Evolutionary conservation across 169 alveolate genomes (phyloP).

Genomic region (Plasmodium yoelii): DNA sequence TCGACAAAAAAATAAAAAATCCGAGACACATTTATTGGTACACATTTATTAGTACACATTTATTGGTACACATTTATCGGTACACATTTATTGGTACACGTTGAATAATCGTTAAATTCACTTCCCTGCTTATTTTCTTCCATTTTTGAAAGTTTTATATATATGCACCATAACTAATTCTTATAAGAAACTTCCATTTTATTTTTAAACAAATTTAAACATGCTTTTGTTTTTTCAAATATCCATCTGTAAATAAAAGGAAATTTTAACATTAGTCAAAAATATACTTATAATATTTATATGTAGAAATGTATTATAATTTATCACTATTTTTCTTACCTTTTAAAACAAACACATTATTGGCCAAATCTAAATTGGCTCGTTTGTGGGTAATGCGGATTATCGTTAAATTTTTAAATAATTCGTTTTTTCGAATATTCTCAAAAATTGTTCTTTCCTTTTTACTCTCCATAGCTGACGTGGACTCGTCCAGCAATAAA

Average conservation of each 20-base stretch:
- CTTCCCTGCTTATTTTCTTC: not conserved
- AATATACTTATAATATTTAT: not conserved
- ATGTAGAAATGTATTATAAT: too few relatives aligned
- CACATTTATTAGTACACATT: not conserved
- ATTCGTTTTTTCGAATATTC: conserved; percentile 47
- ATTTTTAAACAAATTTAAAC: conserved; percentile 10
- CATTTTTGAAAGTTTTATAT: not conserved
- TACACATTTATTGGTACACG: not conserved
- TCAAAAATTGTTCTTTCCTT: conserved; percentile 74
- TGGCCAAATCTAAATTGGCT: conserved; percentile 53
- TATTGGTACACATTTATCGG: not conserved
- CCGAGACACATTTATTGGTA: not conserved
- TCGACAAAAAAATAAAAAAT: not conserved
- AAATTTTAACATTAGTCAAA: not conserved
- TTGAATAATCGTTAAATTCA: not conserved
- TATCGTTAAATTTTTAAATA: conserved; percentile 35
- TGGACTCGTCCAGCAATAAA: conserved; percentile 93
- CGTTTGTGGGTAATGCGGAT: conserved; percentile 57
- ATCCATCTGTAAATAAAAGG: conserved; percentile 44
- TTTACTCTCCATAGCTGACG: conserved; percentile 89
- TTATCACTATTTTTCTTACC: not conserved
- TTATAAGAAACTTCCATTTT: not conserved
- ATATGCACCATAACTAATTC: not conserved
- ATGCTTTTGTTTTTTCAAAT: conserved; percentile 41
- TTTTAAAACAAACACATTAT: conserved; percentile 48